These are phyloP conservation scores for Cryptococcus sp. DNA, from an alignment of 1,284 basidiomycete species.

Conservation along the genomic window DNA sequence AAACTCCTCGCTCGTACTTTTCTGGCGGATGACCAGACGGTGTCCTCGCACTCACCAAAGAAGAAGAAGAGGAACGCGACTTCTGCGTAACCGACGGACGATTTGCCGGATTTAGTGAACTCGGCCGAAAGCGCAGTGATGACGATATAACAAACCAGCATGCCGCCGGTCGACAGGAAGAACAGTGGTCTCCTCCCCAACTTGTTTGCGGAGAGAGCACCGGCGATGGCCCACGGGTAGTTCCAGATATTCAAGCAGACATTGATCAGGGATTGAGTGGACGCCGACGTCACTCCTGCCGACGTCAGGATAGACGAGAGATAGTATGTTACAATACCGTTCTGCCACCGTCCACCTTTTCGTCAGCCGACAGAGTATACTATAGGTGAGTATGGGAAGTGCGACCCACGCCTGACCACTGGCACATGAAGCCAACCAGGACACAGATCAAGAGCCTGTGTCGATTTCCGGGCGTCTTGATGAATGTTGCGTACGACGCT, in stretches of 20 bases:
- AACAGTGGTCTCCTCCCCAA: slow-evolving; percentile 40
- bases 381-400: no score
- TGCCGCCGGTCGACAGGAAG: slow-evolving; percentile 63
- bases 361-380: not conserved
- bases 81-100: slow-evolving; percentile 7
- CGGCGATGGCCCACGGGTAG: slow-evolving; percentile 29
- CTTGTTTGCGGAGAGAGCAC: slow-evolving; percentile 39
- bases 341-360: not conserved
- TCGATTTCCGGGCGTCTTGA: slow-evolving; percentile 14
- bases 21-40: no score
- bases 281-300: slow-evolving; percentile 61
- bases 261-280: slow-evolving; percentile 61
- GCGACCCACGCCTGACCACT: slow-evolving; percentile 6
- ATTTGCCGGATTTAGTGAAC: slow-evolving; percentile 14
- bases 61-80: slow-evolving; percentile 14
- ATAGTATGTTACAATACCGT: slow-evolving; percentile 66
- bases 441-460: slow-evolving; percentile 23
- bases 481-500: slow-evolving; percentile 8
- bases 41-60: slow-evolving; percentile 11
- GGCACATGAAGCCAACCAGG: slow-evolving; percentile 30
- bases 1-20: no score
- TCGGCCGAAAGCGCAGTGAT: slow-evolving; percentile 18
- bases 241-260: slow-evolving; percentile 59
- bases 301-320: slow-evolving; percentile 68
- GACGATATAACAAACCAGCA: slow-evolving; percentile 50